A percentile compares a stretch with the other conserved stretches of the same genome.
phyloP scores from a whole-genome alignment of 116 monocot species.

The Dioscorea cayenensis region DNA sequence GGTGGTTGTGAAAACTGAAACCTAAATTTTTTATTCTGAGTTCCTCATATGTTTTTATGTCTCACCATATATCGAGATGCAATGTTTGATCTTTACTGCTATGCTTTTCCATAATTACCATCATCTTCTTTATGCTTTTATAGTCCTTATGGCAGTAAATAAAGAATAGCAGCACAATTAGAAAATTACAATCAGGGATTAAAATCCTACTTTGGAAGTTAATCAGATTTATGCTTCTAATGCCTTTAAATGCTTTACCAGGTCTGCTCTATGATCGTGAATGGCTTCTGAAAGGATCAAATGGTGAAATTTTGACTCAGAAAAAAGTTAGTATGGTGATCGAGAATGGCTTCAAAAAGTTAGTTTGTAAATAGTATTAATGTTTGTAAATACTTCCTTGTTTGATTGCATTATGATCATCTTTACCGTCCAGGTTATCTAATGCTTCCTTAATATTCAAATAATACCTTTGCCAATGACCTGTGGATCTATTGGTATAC shows the following conservation, averaged over 20 bases:
- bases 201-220: not conserved
- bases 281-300: constrained; percentile 85
- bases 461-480: constrained; percentile 56
- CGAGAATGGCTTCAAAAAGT: not conserved
- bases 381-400: no score
- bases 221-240: not conserved
- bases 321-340: constrained; percentile 58
- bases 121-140: not conserved
- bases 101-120: not conserved
- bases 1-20: no score
- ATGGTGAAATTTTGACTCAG: constrained; percentile 80
- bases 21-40: no score
- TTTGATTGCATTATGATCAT: no score
- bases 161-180: not conserved
- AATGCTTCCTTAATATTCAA: no score
- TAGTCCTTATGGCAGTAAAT: not conserved
- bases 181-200: not conserved
- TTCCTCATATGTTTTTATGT: no score
- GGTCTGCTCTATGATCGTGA: constrained; percentile 92
- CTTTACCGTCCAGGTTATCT: no score
- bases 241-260: constrained; percentile 9
- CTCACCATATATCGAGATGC: not conserved
- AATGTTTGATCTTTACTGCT: not conserved
- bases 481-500: constrained; percentile 22
- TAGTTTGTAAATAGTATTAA: not conserved